Conservation (phyloP, 1,284 basidiomycete species). For the Trichosporon inkin region DNA sequence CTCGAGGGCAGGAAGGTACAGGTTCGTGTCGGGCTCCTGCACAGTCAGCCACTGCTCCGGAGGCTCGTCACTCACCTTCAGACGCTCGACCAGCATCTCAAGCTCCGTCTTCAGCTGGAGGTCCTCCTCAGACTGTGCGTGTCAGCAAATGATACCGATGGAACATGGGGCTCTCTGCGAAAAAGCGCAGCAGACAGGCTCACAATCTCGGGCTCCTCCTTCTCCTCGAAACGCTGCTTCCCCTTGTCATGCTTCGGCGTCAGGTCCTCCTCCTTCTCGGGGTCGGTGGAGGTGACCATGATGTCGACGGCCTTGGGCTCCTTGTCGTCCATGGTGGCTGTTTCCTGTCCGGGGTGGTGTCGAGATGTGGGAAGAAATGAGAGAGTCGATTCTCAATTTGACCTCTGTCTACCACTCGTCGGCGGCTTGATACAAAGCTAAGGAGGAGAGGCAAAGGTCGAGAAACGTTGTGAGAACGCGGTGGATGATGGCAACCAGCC, state of each 20-base stretch:
- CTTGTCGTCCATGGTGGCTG: slow-evolving; percentile 25
- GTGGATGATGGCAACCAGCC: slow-evolving; percentile 1
- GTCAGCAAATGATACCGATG: slow-evolving; percentile 13
- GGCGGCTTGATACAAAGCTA: neutral
- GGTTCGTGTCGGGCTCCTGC: slow-evolving; percentile 78
- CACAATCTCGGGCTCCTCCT: slow-evolving; percentile 70
- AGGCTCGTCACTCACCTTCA: slow-evolving; percentile 62
- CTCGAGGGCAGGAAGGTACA: slow-evolving; percentile 90
- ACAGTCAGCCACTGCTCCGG: slow-evolving; percentile 8
- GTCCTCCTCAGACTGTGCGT: slow-evolving; percentile 83
- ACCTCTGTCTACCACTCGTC: slow-evolving; percentile 2
- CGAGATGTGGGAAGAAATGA: neutral
- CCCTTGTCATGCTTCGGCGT: slow-evolving; percentile 52
- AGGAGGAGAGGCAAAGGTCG: neutral
- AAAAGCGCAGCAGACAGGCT: too few relatives aligned
- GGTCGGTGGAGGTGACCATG: slow-evolving; percentile 51
- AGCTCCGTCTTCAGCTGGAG: slow-evolving; percentile 89
- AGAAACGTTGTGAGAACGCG: slow-evolving; percentile 5
- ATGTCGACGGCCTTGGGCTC: slow-evolving; percentile 42
- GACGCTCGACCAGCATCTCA: slow-evolving; percentile 93
- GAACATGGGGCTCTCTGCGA: neutral
- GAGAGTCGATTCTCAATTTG: neutral
- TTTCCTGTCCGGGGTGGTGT: neutral
- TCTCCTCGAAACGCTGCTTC: slow-evolving; percentile 48
- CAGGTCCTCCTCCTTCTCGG: slow-evolving; percentile 49